Evolutionary conservation across 345 rosid species (phyloP).

Genomic region (Citrus medica): DNA sequence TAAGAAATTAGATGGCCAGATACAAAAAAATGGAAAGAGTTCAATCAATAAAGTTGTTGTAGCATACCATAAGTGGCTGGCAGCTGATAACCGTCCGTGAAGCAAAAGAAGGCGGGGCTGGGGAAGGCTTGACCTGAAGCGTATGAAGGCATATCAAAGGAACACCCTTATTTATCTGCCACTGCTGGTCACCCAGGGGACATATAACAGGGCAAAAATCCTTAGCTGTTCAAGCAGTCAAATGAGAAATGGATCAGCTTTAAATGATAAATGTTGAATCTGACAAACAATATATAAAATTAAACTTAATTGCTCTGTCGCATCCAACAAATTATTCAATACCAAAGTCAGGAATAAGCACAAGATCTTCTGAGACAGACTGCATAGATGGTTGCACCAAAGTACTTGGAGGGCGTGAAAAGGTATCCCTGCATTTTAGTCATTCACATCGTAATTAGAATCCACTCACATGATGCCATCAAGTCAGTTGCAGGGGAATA

Average conservation of each 20-base stretch:
- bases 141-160: slow-evolving; percentile 82
- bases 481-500: neutral
- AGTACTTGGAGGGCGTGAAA: slow-evolving; percentile 81
- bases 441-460: slow-evolving; percentile 13
- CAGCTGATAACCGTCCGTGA: slow-evolving; percentile 80
- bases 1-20: slow-evolving; percentile 10
- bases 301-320: neutral
- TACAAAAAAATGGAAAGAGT: neutral
- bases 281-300: neutral
- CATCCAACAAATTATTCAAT: slow-evolving; percentile 10
- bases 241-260: neutral
- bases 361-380: slow-evolving; percentile 40
- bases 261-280: neutral
- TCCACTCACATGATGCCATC: neutral
- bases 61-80: slow-evolving; percentile 88
- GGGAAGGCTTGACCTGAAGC: slow-evolving; percentile 92
- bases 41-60: slow-evolving; percentile 5
- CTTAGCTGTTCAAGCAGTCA: slow-evolving; percentile 46
- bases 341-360: slow-evolving; percentile 79
- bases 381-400: slow-evolving; percentile 89
- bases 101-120: slow-evolving; percentile 76
- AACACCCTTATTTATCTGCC: slow-evolving; percentile 55
- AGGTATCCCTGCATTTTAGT: slow-evolving; percentile 77
- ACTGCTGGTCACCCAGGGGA: slow-evolving; percentile 73
- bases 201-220: slow-evolving; percentile 84